A percentile compares a stretch with the other conserved stretches of the same genome.
Evolutionary conservation across 257 asterid genomes (phyloP).

Genomic region (Nemophila menziesii): DNA sequence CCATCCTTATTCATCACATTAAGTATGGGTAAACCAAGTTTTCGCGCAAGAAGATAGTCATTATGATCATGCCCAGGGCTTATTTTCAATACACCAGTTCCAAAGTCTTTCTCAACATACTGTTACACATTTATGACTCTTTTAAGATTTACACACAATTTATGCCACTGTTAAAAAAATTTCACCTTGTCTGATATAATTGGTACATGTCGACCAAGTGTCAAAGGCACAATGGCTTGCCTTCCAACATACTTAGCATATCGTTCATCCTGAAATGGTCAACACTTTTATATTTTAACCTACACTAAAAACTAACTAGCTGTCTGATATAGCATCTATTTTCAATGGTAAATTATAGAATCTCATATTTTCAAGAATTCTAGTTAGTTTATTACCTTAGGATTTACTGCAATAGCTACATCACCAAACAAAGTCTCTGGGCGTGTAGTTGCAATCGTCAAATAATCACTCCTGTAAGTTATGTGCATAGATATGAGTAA

Average conservation of each 20-base stretch:
- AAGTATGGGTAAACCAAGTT: conserved; percentile 97
- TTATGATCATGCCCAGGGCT: conserved; percentile 99
- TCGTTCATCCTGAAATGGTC: conserved; percentile 62
- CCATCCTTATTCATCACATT: conserved; percentile 98
- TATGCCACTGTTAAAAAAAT: neutral
- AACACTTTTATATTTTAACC: neutral
- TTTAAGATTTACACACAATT: neutral
- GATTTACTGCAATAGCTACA: conserved; percentile 90
- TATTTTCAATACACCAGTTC: conserved; percentile 97
- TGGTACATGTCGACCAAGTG: conserved; percentile 97
- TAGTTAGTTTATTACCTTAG: conserved; percentile 35
- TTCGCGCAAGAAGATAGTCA: conserved; percentile 95
- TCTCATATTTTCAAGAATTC: neutral
- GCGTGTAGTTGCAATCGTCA: conserved; percentile 93
- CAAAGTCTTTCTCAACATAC: conserved; percentile 97
- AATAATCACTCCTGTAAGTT: conserved; percentile 58
- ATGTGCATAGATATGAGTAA: neutral
- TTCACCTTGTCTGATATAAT: conserved; percentile 87
- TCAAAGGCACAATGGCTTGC: conserved; percentile 91
- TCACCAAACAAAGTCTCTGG: conserved; percentile 99
- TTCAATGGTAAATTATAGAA: neutral
- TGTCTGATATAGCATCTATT: neutral
- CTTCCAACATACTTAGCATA: conserved; percentile 79
- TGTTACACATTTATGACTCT: conserved; percentile 18
- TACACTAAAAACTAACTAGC: neutral